Base-by-base conservation (phyloP, 2,329 filamentous ascomycete species). In the Didymellaceae sp. region DNA sequence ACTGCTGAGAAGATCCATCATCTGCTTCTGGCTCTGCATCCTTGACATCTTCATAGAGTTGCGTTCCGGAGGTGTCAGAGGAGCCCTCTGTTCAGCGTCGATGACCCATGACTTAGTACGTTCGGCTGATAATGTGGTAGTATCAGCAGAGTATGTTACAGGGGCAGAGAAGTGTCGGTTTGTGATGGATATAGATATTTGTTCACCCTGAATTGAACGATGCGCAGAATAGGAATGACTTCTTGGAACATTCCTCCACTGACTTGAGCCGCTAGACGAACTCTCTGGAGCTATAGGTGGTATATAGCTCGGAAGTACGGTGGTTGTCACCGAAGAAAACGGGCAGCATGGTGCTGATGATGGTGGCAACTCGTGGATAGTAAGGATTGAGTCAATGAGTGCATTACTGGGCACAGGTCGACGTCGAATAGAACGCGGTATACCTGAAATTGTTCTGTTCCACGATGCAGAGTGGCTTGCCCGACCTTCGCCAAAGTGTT, bases 11-110 rank as follows among this genome's bases (percentile, higher is more conserved):
- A 62, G 25, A 30, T 59, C 54, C 45, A 59, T 42, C 33, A 59
- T 51, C 1, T 45, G 38, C 20, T 52, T 59, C 33, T 59, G 59
- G 21, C 50, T 54, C n/a, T 50, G 54, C 58, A 62, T 59, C 2
- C 58, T 47, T 6, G 38, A 39, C 1, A 14, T 43, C 8, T 37
- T 41, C 17, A 24, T 14, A 10, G 37, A 18, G 8, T 25, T 30
- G 14, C 28, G n/a, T 13, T 16, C 25, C 9, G 11, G n/a, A 18
- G 17, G 22, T 7, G 6, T 6, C 6, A 10, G 24, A 2, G 18
- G 34, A 11, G 2, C 10, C 21, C 31, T 34, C 16, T 40, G 47
- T 10, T 45, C 13, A 8, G 40, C 35, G 10, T 35, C 30, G 2
- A 24, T 20, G 3, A 21, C 34, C 28, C 46, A 30, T 8, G 46